Evolutionary conservation across 2,329 filamentous ascomycete species (phyloP).

Genomic region (Neocatenulostroma microsporum): DNA sequence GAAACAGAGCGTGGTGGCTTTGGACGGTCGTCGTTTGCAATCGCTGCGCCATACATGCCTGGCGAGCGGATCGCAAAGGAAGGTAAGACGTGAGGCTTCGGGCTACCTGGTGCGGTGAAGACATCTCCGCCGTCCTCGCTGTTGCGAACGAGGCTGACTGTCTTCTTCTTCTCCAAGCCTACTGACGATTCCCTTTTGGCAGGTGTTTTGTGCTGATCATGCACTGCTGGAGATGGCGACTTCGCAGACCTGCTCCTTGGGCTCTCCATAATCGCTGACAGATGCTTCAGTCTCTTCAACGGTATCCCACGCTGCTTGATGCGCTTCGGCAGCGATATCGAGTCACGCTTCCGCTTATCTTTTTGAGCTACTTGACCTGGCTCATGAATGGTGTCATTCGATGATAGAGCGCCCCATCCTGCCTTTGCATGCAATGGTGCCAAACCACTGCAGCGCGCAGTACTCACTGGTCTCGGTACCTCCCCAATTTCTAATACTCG

Average conservation of each 20-base stretch:
- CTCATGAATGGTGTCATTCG: constrained; percentile 29
- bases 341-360: constrained; percentile 16
- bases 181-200: background rate
- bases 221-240: constrained; percentile 19
- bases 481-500: constrained; percentile 14
- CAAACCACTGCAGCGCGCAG: constrained; percentile 13
- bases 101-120: constrained; percentile 17
- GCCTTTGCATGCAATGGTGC: constrained; percentile 22
- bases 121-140: constrained; percentile 12
- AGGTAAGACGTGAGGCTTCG: constrained; percentile 19
- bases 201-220: background rate
- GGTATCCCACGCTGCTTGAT: constrained; percentile 15
- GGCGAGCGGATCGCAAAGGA: constrained; percentile 22
- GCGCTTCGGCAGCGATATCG: constrained; percentile 19
- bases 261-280: constrained; percentile 36
- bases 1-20: constrained; percentile 22
- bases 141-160: constrained; percentile 2
- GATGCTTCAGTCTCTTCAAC: constrained; percentile 22
- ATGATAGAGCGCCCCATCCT: constrained; percentile 36
- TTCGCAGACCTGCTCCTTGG: constrained; percentile 20
- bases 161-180: constrained; percentile 16
- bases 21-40: constrained; percentile 13
- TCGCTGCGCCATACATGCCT: constrained; percentile 17
- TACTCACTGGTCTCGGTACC: constrained; percentile 14
- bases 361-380: constrained; percentile 8